Base-by-base conservation (phyloP, 202 grass and related monocot genomes). In the Schoenoplectus triqueter region DNA sequence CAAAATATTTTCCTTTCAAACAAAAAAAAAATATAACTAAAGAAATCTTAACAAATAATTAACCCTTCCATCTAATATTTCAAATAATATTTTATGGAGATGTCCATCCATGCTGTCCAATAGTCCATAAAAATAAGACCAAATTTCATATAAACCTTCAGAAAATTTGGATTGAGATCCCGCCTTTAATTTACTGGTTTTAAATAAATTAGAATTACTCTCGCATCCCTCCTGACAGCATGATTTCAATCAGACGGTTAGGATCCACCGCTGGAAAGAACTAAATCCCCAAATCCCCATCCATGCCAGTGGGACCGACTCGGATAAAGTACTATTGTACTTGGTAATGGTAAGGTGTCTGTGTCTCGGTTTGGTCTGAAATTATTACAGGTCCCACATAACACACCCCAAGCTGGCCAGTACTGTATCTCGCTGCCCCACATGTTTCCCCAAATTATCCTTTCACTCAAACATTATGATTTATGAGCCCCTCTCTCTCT, bases 361-460 rank as follows among this genome's bases (percentile, higher is more conserved):
- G 17, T 66, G 10, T 31, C 18, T 80, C 39, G 2, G 55, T 65
- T 64, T 5, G 15, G 44, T 64, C 48, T 48, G 79, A 54, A 70
- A 83, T 83, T 68, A 83, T 68, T 69, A 67, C 8, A 83, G 47
- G 63, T 15, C 46, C 63, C 65, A 83, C 48, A 65, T 56, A 51
- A 9, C 47, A 69, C 13, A 52, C 51, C 68, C 62, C 64, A 69
- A 69, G 64, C 63, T 83, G 64, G 48, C 81, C 7, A 42, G 17
- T 70, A 83, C 81, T 83, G 81, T 83, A 55, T 13, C n/a, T 83
- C 1, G 50, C 47, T 68, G 5, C 9, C 80, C 61, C 80, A 82
- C 63, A 67, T 82, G 80, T 67, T 49, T 63, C 81, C 80, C 56
- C 81, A 56, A 54, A 48, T 40, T 40, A 83, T 83, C 63, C 81